Conservation (phyloP, 2,329 filamentous ascomycete genomes). For the Chaetomiaceae sp. region DNA sequence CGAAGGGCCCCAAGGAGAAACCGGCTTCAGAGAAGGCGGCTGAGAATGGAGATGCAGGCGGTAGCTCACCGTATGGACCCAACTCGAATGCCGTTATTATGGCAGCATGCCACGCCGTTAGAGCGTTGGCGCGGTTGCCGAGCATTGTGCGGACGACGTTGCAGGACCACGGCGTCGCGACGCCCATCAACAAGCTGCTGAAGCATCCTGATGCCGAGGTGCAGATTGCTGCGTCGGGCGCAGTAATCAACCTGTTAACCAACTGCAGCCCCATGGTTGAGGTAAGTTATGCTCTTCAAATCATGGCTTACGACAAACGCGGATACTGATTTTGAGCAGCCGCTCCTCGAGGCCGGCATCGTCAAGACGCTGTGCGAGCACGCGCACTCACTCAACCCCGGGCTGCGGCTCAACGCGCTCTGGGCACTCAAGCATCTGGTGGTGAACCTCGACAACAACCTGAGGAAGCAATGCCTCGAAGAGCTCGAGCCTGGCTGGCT, state of each 20-base stretch:
- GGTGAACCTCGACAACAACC: conserved; percentile 62
- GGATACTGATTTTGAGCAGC: conserved; percentile 40
- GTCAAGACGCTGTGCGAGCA: conserved; percentile 76
- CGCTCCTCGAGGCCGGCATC: conserved; percentile 68
- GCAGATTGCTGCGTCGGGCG: conserved; percentile 78
- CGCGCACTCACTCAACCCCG: conserved; percentile 74
- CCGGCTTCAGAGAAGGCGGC: conserved; percentile 33
- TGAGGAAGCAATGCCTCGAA: conserved; percentile 74
- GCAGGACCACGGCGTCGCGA: conserved; percentile 77
- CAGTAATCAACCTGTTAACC: conserved; percentile 78
- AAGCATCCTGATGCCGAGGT: conserved; percentile 72
- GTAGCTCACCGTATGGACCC: conserved; percentile 48
- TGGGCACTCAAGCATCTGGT: conserved; percentile 95
- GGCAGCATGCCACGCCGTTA: conserved; percentile 76
- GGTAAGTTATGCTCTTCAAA: conserved; percentile 46
- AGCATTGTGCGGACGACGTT: conserved; percentile 79
- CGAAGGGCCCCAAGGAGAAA: conserved; percentile 41
- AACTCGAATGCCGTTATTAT: conserved; percentile 77
- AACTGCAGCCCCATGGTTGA: conserved; percentile 90
- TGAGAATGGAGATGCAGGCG: conserved; percentile 17
- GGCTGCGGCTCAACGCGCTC: conserved; percentile 75
- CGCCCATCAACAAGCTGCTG: conserved; percentile 72
- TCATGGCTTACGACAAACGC: background rate
- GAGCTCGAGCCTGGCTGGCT: conserved; percentile 77
- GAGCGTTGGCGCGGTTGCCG: conserved; percentile 79